A percentile compares a stretch with the other conserved stretches of the same genome.
These are phyloP conservation scores for Entophlyctis luteolus DNA, from an alignment of 192 early-diverging fungal species.

Conservation along the genomic window DNA sequence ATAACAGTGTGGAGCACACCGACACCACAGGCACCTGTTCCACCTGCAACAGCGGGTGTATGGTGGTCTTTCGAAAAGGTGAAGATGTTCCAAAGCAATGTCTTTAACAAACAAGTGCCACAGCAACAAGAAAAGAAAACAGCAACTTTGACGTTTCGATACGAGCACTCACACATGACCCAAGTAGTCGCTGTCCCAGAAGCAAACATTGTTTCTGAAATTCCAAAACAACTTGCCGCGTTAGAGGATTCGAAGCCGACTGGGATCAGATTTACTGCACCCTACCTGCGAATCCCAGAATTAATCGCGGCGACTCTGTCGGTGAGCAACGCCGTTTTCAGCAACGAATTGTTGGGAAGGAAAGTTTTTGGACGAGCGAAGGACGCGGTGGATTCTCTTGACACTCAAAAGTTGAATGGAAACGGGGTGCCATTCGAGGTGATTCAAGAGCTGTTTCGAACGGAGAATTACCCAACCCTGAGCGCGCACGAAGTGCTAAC, in stretches of 20 bases:
- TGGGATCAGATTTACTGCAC: constrained; percentile 2
- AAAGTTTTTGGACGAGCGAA: not conserved
- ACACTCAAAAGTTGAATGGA: constrained; percentile 1
- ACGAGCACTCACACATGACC: constrained; percentile 31
- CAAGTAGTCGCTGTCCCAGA: constrained; percentile 17
- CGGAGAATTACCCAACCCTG: constrained; percentile 10
- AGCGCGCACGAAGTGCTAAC: constrained; percentile 7
- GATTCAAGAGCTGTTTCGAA: constrained; percentile 12
- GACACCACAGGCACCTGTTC: constrained; percentile 27
- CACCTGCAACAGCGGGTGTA: constrained; percentile 36
- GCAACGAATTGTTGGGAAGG: not conserved
- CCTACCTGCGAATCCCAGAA: constrained; percentile 32
- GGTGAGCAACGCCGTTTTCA: not conserved
- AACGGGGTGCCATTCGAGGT: constrained; percentile 23
- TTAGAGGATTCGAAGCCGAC: not conserved
- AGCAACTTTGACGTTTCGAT: constrained; percentile 23
- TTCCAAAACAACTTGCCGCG: no score
- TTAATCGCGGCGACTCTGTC: constrained; percentile 25
- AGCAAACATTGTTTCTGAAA: not conserved
- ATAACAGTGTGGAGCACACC: constrained; percentile 37
- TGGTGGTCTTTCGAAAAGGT: constrained; percentile 31
- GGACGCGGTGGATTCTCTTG: not conserved
- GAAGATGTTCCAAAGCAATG: no score
- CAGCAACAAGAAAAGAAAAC: not conserved
- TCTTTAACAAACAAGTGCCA: no score